These are phyloP conservation scores for Raddia distichophylla DNA, from an alignment of 176 grass and related monocot species.

Conservation along the genomic window DNA sequence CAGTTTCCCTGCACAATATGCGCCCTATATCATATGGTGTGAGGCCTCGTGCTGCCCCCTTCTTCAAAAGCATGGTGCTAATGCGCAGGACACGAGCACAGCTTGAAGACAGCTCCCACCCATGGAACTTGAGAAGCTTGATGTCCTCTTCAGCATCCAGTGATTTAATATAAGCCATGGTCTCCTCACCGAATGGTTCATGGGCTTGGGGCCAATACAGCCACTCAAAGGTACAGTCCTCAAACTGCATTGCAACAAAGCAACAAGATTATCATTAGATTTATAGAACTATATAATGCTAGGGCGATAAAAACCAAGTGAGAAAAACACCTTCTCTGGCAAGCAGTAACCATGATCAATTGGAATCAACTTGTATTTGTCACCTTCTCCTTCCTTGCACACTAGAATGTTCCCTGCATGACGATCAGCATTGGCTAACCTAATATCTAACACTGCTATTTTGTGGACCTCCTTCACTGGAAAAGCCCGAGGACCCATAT, in stretches of 20 bases:
- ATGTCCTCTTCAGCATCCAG: constrained; percentile 79
- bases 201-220: constrained; percentile 73
- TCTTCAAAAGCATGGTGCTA: constrained; percentile 82
- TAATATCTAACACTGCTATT: constrained; percentile 80
- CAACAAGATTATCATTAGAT: constrained; percentile 8
- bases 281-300: background rate
- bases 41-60: constrained; percentile 59
- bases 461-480: constrained; percentile 78
- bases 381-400: constrained; percentile 47
- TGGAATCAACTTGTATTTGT: constrained; percentile 55
- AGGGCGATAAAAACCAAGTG: background rate
- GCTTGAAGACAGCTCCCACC: constrained; percentile 61
- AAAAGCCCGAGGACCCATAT: constrained; percentile 65
- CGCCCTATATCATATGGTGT: constrained; percentile 78
- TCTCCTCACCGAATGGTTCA: constrained; percentile 53
- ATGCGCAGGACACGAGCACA: constrained; percentile 55
- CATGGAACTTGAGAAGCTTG: constrained; percentile 66
- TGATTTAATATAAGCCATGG: constrained; percentile 58
- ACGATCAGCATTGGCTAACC: constrained; percentile 83
- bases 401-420: constrained; percentile 80
- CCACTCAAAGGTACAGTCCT: constrained; percentile 79
- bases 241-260: constrained; percentile 52
- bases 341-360: constrained; percentile 95
- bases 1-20: constrained; percentile 76
- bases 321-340: constrained; percentile 65